Percentiles rank a stretch among this genome's conserved stretches.
phyloP scores from a whole-genome alignment of 345 rosid genomes.

The Kandelia obovata region DNA sequence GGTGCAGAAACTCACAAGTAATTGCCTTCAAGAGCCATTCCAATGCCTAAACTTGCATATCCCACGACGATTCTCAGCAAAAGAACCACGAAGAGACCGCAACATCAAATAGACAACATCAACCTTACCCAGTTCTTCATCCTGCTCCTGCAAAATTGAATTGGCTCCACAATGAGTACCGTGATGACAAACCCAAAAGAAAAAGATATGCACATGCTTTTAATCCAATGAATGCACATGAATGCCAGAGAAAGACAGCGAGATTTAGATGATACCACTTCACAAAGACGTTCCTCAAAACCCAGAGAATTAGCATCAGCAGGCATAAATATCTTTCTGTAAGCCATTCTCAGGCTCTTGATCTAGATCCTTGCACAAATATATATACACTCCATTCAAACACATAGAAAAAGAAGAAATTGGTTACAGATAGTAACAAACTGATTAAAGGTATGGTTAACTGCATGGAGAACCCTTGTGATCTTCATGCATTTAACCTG shows the following conservation, averaged over 20 bases:
- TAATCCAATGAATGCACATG: not conserved
- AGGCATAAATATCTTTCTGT: constrained; percentile 81
- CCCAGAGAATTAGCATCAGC: constrained; percentile 34
- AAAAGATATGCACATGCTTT: not conserved
- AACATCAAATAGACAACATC: constrained; percentile 61
- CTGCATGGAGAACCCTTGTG: too few relatives aligned
- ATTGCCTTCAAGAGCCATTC: constrained; percentile 36
- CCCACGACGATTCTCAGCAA: constrained; percentile 69
- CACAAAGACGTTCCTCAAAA: constrained; percentile 69
- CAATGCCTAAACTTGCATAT: constrained; percentile 79
- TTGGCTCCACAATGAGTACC: not conserved
- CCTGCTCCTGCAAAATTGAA: constrained; percentile 43
- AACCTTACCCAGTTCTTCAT: constrained; percentile 42
- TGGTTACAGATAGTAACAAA: not conserved
- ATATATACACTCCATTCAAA: constrained; percentile 14
- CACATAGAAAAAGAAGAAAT: not conserved
- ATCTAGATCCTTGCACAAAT: constrained; percentile 47
- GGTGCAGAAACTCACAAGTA: constrained; percentile 15
- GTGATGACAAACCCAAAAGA: too few relatives aligned
- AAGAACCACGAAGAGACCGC: constrained; percentile 72
- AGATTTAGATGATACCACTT: constrained; percentile 51
- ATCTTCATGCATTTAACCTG: too few relatives aligned
- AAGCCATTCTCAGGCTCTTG: constrained; percentile 66
- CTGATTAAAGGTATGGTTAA: too few relatives aligned
- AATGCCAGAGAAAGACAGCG: not conserved